A percentile compares a stretch with the other conserved stretches of the same genome.
Conservation (phyloP, 202 grass and related monocot species). For the Digitaria exilis region DNA sequence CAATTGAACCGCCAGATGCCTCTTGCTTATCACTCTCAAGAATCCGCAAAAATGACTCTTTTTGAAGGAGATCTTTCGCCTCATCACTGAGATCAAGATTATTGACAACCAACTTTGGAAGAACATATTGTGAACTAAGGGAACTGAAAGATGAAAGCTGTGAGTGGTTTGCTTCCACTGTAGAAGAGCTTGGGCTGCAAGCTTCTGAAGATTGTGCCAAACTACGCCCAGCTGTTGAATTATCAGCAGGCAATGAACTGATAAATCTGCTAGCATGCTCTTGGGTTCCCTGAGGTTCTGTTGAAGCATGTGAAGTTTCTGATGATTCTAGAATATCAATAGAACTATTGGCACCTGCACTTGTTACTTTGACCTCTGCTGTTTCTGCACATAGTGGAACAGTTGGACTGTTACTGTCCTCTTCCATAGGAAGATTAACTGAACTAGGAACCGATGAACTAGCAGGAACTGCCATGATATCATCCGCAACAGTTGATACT, state of each 20-base stretch:
- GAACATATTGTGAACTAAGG: conserved; percentile 55
- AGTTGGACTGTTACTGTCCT: conserved; percentile 45
- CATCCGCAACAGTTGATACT: conserved; percentile 46
- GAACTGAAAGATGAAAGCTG: conserved; percentile 47
- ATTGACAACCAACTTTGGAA: conserved; percentile 84
- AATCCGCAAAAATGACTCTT: conserved; percentile 81
- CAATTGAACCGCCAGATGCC: conserved; percentile 60
- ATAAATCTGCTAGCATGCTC: conserved; percentile 61
- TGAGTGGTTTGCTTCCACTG: conserved; percentile 52
- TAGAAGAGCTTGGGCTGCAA: conserved; percentile 58
- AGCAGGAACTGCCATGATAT: conserved; percentile 37
- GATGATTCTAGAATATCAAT: conserved; percentile 74
- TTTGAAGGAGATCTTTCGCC: conserved; percentile 86
- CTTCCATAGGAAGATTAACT: conserved; percentile 46
- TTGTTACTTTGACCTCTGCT: conserved; percentile 56
- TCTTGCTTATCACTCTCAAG: conserved; percentile 74
- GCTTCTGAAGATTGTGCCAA: conserved; percentile 56
- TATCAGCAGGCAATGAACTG: conserved; percentile 52
- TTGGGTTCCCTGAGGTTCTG: conserved; percentile 57
- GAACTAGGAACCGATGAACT: conserved; percentile 50
- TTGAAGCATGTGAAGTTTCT: conserved; percentile 82
- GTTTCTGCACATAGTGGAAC: conserved; percentile 53
- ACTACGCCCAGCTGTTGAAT: conserved; percentile 45
- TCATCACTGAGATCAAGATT: conserved; percentile 80
- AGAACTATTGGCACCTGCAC: conserved; percentile 46